Base-by-base conservation (phyloP, 23 red algal genomes). In the Chondrus crispus region DNA sequence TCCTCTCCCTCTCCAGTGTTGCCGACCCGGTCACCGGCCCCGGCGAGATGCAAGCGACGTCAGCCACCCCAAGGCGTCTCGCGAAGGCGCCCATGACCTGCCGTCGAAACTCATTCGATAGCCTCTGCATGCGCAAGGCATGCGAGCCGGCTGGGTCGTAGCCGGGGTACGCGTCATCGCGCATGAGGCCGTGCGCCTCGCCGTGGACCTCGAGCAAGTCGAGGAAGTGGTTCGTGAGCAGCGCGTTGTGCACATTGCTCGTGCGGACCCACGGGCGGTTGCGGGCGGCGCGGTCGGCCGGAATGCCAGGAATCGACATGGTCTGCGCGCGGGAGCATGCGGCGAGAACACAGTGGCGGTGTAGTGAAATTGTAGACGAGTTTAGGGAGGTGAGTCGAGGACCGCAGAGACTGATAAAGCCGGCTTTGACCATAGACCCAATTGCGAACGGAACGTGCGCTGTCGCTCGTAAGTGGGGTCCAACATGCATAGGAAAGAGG, bases 11-110 rank as follows among this genome's bases (percentile, higher is more conserved):
- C 7, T 26, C 10, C 7, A 26, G 29, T 44, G 8, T 40, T 46
- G 71, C 38, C 10, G 13, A 14, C 8, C 43, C 26, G 29, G 55
- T 35, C 12, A n/a, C 32, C 18, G 43, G 50, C 7, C 45, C 44
- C 4, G 43, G 36, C 7, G 85, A 51, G 2, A 89, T 51, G 42
- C 70, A 77, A 22, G 49, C 33, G 16, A 85, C 46, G 26, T 85
- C 39, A 40, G 44, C 47, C 18, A 46, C 30, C 6, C 70, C 69
- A 22, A 77, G 19, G 53, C 70, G 70, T 2, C 85, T 19, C 43
- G 70, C 73, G 62, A 89, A 80, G 48, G 85, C 85, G 69, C 85
- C 85, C 26, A 48, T 79, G 48, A 89, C 85, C 49, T 89, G 85
- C 42, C 85, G 42, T 41, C 68, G 85, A 40, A 89, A 89, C 70